Evolutionary conservation across 495 filamentous ascomycete species (phyloP), one percentile per base, ranked within the genome.

Genomic region (Aspergillus sparsus): DNA sequence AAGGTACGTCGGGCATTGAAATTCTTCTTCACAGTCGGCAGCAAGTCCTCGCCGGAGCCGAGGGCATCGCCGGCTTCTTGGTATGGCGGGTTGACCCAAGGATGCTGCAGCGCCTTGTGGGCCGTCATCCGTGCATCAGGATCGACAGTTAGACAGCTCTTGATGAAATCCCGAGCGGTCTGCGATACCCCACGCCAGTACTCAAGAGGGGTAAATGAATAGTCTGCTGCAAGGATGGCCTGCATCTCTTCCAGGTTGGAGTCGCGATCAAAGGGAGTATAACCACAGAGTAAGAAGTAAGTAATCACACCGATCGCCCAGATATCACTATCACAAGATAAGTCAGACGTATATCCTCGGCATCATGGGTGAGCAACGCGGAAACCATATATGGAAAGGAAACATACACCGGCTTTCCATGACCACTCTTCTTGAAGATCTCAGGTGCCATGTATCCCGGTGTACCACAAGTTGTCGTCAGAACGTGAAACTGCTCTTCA

Each of bases 171-270:
- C 64, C 93, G 88, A 7, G 94, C 94, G 60, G 78, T 77, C 46
- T 87, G 81, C n/a, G 89, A 93, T 56, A 98, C 92, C 56, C 89
- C 88, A 62, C 92, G 89, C 94, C 95, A 98, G 82, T 97, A 97
- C 67, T 98, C 93, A 53, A 90, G 73, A 6, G 94, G 94, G n/a
- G 89, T 92, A 74, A 98, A 98, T 71, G 83, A 87, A 79, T 98
- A 98, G 78, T 98, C 92, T 33, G 95, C 94, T 53, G 90, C 87
- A 41, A 98, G 83, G 73, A 98, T 98, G 58, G 95, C 94, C 77
- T 98, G 92, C 93, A 98, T 97, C 80, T 98, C 94, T 74, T 98
- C 94, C 64, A 97, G 86, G 74, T 98, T 96, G 50, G 87, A 92
- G 72, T 98, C 94, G 18, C 95, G 89, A 78, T 98, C 94, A 71